Base-by-base conservation (phyloP, 768 basidiomycete genomes). In the Coprinopsis marcescibilis region DNA sequence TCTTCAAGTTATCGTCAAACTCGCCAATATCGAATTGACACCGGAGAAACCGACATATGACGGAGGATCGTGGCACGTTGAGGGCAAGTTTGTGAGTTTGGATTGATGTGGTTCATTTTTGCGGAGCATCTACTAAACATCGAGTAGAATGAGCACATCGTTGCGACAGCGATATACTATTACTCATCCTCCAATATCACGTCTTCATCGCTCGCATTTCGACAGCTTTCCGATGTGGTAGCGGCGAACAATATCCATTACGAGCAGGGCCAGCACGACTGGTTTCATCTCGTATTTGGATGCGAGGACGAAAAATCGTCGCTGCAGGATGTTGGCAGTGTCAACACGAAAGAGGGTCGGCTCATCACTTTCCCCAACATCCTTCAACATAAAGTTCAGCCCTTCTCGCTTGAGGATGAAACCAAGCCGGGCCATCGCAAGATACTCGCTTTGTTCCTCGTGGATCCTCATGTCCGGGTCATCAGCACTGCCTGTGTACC, bases 381-480 rank as follows among this genome's bases (percentile, higher is more conserved):
- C 21, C 60, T 64, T 14, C 69, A 71, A 48, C 68, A 70, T 52
- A 56, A 55, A 25, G 63, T 70, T 1, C 49, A 55, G 26, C 59
- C 67, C 4, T 72, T 69, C 52, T 45, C 51, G 20, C 63, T 72
- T 15, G 48, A 39, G 2, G 67, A 72, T 52, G 52, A 51, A 0
- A 60, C 61, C 13, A 64, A 63, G 42, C 65, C 64, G 2, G 72
- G 70, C 2, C 58, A 67, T 44, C 57, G 69, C 38, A 73, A 68
- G 52, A 65, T 73, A 15, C 52, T 73, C 11, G 65, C 62, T 1
- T 54, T 73, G 10, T 69, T 67, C 55, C 61, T 71, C 23, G 61
- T 69, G 40, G 67, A 71, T 45, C 63, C 64, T 1, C 52, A 59
- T 34, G 33, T 52, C 29, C 48, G 45, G 21, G 52, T 65, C 6